Base-by-base conservation (phyloP, 257 asterid genomes). In the Apocynum venetum region DNA sequence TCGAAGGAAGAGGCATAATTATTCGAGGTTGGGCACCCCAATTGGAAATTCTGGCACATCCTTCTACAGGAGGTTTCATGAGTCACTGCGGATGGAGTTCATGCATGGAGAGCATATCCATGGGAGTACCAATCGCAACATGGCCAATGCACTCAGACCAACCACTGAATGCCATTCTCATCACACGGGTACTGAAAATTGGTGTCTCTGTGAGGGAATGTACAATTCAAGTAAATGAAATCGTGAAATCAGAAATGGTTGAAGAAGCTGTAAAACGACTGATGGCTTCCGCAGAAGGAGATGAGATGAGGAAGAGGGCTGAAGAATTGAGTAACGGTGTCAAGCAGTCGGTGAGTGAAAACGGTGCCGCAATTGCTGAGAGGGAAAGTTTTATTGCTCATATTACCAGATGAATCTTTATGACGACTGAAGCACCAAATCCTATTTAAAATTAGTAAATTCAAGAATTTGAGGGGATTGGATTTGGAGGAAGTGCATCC, bases 1-100 rank as follows among this genome's bases (percentile, higher is more conserved):
- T 25, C 31, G 31, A 25, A 25, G 31, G 31, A 25, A 25, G 31
- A 0, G 31, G 84, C 46, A 57, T 83, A 2, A 65, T 80, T 3
- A 4, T 68, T 31, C 68, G 82, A 59, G 80, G 77, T 51, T 82
- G 83, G 85, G 85, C 78, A 71, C 85, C 85, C 25, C 82, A 75
- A 44, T 38, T 75, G 75, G 78, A 78, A 44, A 75, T 65, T 44
- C 11, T 70, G 59, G 80, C 43, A 36, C 78, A 82, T 41, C 46
- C 75, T 3, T 82, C 85, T 3, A 75, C 82, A 1, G 85, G 85
- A 7, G 80, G 78, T 56, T 78, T 82, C 63, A 82, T 82, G 78
- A 78, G 82, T 57, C 76, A 75, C 14, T 78, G 82, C 11, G 80
- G 85, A 71, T 82, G 85, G 85, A 78, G 78, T 69, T 82, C 82